Evolutionary conservation across 345 rosid genomes (phyloP).

Genomic region (Camelina laxa): DNA sequence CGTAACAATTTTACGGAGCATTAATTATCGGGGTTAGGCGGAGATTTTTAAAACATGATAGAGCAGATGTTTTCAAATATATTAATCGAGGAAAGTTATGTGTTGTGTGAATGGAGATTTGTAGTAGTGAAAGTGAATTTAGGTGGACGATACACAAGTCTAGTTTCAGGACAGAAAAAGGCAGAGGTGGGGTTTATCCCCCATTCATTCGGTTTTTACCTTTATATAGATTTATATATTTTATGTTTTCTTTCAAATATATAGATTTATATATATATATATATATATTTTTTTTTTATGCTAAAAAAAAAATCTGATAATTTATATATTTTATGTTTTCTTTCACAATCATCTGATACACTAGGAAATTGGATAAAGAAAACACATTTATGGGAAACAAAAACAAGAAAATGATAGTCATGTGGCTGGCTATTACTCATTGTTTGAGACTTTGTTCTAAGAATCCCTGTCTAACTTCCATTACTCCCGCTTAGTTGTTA

Average conservation of each 20-base stretch:
- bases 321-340: not conserved
- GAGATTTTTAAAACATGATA: too few species aligned
- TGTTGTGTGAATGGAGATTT: not conserved
- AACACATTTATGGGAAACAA: not conserved
- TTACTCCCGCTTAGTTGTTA: too few species aligned
- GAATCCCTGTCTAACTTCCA: too few species aligned
- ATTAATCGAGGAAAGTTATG: too few species aligned
- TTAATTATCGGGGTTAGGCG: too few species aligned
- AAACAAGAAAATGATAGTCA: not conserved
- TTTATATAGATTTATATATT: not conserved
- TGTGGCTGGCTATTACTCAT: not conserved
- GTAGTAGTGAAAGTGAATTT: not conserved
- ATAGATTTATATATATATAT: too few species aligned
- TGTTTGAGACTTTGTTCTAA: not conserved
- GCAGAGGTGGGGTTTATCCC: constrained; percentile 33
- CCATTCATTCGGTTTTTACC: constrained; percentile 22
- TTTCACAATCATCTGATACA: not conserved
- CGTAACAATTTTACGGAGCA: too few species aligned
- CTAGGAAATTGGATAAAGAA: not conserved
- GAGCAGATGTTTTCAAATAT: too few species aligned
- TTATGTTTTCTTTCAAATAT: not conserved
- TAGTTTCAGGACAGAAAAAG: constrained; percentile 22
- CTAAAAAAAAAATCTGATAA: too few species aligned
- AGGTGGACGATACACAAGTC: constrained; percentile 26
- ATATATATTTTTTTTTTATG: too few species aligned